Evolutionary conservation across 1,284 basidiomycete genomes (phyloP), one percentile per base, ranked within the genome.

Genomic region (Cutaneotrichosporon arboriforme): DNA sequence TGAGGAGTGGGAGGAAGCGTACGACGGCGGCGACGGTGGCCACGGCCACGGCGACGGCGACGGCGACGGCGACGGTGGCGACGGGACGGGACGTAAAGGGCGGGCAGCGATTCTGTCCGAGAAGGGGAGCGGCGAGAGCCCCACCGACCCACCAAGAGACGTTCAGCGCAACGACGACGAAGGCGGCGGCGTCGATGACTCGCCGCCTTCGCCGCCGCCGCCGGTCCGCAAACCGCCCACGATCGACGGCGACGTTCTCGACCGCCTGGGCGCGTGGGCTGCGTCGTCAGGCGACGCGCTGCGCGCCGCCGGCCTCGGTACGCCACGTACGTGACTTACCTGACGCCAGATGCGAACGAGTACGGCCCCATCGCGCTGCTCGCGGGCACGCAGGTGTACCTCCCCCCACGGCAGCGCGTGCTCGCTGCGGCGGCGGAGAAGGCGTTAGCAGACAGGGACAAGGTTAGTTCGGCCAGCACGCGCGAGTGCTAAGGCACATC

Each of bases 341-440:
- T 54, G 17, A 42, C 45, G 1, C 5, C 45, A 73, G 71, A 73
- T 52, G 58, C 62, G 1, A 31, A 33, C 2, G 54, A 54, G 4
- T 73, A 69, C 58, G 47, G 51, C 17, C 43, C 55, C 31, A 66
- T 73, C 15, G 55, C 68, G 7, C 49, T 73, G 5, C 42, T 73
- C 9, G 65, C 67, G 23, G 71, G 71, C 1, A 69, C 71, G 1
- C 52, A 65, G 42, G 61, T 71, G 0, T 69, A 70, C 46, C 57
- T 69, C n/a, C 62, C 69, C 2, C 60, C 62, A 8, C 45, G 53
- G 13, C 60, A 65, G 49, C 55, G 64, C 1, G 60, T 57, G 8
- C 54, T 64, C 12, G 49, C 44, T 0, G 13, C 17, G 2, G 47
- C 31, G 1, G 57, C 57, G 8, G 58, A 55, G 18, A 22, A 39